Conservation (phyloP, 441 rosid species). For the Populus tomentosa region DNA sequence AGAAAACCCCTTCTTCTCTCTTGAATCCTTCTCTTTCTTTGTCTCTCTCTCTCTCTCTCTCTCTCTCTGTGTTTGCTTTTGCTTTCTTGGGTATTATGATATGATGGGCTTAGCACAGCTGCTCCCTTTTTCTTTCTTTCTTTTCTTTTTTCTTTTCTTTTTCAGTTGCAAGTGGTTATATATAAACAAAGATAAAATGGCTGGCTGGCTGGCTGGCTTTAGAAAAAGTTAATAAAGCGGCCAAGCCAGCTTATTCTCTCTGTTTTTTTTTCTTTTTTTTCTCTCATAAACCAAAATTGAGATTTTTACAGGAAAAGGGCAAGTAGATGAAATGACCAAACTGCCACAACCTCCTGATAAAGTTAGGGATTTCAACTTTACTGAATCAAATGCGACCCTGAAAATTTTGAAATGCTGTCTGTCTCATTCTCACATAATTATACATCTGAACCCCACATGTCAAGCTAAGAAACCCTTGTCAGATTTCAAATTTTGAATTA, state of each 20-base stretch:
- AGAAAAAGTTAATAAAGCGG: constrained; percentile 16
- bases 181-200: constrained; percentile 25
- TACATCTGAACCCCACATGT: constrained; percentile 15
- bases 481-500: constrained; percentile 11
- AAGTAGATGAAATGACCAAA: constrained; percentile 43
- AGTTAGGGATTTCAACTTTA: constrained; percentile 20
- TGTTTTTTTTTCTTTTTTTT: not conserved
- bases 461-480: constrained; percentile 6
- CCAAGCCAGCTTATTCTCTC: constrained; percentile 7
- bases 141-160: not conserved
- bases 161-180: constrained; percentile 10
- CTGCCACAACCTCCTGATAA: constrained; percentile 38
- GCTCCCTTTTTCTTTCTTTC: constrained; percentile 9
- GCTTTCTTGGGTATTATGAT: constrained; percentile 14
- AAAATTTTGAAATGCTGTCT: constrained; percentile 9
- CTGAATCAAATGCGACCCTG: constrained; percentile 17
- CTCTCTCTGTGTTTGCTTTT: constrained; percentile 21
- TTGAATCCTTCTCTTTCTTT: constrained; percentile 7
- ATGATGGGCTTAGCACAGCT: constrained; percentile 7
- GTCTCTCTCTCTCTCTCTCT: constrained; percentile 1
- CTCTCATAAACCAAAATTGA: not conserved
- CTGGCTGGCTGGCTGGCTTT: constrained; percentile 27
- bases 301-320: constrained; percentile 6
- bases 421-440: constrained; percentile 2
- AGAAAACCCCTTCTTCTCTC: constrained; percentile 25